These are phyloP conservation scores for Paracamarosporium sp. DNA, from an alignment of 2,329 filamentous ascomycete genomes.

Conservation along the genomic window DNA sequence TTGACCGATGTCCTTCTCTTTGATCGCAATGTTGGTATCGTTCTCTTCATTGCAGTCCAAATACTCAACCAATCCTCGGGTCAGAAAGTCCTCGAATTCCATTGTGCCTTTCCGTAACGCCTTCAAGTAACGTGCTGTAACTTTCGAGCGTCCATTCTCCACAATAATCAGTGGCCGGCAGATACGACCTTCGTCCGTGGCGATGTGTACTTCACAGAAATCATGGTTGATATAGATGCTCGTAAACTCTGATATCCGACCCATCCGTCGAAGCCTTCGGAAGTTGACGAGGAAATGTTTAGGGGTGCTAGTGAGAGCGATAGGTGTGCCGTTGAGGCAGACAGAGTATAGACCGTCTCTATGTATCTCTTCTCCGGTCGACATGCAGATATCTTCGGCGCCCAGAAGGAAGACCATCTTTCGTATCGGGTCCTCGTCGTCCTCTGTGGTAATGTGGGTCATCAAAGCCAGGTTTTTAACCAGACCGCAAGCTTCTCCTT, in stretches of 20 bases:
- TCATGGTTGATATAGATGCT: constrained; percentile 96
- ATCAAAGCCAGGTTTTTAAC: constrained; percentile 98
- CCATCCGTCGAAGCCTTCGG: constrained; percentile 83
- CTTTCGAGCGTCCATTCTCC: constrained; percentile 82
- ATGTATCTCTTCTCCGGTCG: constrained; percentile 88
- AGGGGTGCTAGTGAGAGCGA: constrained; percentile 83
- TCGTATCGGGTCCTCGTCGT: constrained; percentile 88
- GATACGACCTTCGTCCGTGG: constrained; percentile 95
- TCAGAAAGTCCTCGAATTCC: constrained; percentile 93
- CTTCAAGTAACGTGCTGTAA: constrained; percentile 79
- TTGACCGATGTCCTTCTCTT: constrained; percentile 81
- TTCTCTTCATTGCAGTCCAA: constrained; percentile 99
- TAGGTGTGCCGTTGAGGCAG: constrained; percentile 93
- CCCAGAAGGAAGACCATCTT: constrained; percentile 87
- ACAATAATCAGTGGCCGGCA: constrained; percentile 96
- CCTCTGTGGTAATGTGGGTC: constrained; percentile 98
- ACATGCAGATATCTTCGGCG: constrained; percentile 78
- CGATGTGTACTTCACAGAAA: constrained; percentile 89
- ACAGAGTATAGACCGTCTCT: constrained; percentile 84
- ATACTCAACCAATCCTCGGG: constrained; percentile 90
- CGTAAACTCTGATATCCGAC: constrained; percentile 93
- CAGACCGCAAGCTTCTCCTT: constrained; percentile 96
- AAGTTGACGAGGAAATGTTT: constrained; percentile 87
- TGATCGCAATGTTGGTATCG: constrained; percentile 89
- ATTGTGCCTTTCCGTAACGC: constrained; percentile 82